Percentiles rank a stretch among this genome's conserved stretches.
Evolutionary conservation across 257 asterid species (phyloP).

Genomic region (Echites panduratus): DNA sequence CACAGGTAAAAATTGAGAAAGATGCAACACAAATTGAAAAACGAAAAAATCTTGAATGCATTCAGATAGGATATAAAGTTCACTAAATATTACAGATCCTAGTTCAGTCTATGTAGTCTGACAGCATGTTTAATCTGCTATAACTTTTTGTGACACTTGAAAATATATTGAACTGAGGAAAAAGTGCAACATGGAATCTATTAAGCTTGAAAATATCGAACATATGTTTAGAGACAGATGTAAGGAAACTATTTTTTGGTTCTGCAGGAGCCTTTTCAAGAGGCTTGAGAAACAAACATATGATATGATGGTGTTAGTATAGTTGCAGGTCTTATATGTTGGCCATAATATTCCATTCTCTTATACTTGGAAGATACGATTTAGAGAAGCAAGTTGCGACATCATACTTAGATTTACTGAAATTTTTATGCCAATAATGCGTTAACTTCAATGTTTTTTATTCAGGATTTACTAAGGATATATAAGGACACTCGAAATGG

Average conservation of each 20-base stretch:
- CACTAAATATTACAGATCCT: too few relatives aligned
- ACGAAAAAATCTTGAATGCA: too few relatives aligned
- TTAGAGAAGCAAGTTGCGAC: background rate
- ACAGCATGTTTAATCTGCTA: too few relatives aligned
- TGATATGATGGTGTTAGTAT: background rate
- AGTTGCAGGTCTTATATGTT: background rate
- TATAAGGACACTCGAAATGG: conserved; percentile 93
- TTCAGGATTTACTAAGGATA: conserved; percentile 59
- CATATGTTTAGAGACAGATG: too few relatives aligned
- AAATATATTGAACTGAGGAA: too few relatives aligned
- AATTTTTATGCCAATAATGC: background rate
- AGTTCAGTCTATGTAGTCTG: too few relatives aligned
- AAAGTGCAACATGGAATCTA: too few relatives aligned
- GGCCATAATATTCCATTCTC: background rate
- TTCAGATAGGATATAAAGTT: too few relatives aligned
- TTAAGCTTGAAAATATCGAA: too few relatives aligned
- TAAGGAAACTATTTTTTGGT: background rate
- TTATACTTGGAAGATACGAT: background rate
- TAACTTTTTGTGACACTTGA: too few relatives aligned
- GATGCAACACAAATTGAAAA: too few relatives aligned
- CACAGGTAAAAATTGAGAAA: too few relatives aligned
- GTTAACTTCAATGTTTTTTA: background rate
- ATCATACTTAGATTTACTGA: background rate
- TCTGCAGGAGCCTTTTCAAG: background rate
- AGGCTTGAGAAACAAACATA: background rate